Conservation (phyloP, 2,329 filamentous ascomycete genomes). For the Ophiocordyceps camponoti-saundersi region DNA sequence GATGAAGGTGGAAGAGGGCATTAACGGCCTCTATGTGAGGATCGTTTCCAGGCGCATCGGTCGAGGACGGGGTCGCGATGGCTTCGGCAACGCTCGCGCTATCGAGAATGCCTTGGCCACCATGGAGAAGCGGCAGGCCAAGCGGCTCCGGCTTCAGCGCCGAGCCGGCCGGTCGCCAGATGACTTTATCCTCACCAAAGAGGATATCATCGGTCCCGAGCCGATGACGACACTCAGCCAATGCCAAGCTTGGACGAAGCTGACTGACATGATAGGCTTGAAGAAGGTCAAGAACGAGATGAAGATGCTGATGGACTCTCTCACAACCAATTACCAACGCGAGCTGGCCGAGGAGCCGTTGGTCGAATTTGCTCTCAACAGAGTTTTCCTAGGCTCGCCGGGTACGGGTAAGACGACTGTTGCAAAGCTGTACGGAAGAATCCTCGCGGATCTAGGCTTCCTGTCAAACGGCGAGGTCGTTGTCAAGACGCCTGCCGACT, state of each 20-base stretch:
- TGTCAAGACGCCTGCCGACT: slow-evolving; percentile 57
- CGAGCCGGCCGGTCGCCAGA: slow-evolving; percentile 24
- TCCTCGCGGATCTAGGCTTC: slow-evolving; percentile 50
- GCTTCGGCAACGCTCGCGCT: slow-evolving; percentile 58
- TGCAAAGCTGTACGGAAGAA: slow-evolving; percentile 53
- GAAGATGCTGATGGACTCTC: slow-evolving; percentile 37
- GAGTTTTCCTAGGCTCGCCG: slow-evolving; percentile 53
- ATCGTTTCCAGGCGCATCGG: slow-evolving; percentile 47
- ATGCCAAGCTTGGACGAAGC: slow-evolving; percentile 37
- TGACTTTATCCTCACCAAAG: slow-evolving; percentile 41
- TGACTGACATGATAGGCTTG: slow-evolving; percentile 44
- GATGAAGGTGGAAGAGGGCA: slow-evolving; percentile 44
- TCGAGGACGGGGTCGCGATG: slow-evolving; percentile 40
- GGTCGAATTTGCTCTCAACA: slow-evolving; percentile 46
- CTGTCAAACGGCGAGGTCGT: slow-evolving; percentile 56
- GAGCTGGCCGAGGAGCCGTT: slow-evolving; percentile 44
- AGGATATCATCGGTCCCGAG: slow-evolving; percentile 57
- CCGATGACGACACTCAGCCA: slow-evolving; percentile 33
- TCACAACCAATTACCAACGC: slow-evolving; percentile 46
- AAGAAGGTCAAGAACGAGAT: slow-evolving; percentile 44
- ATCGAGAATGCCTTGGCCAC: slow-evolving; percentile 42
- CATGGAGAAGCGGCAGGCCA: slow-evolving; percentile 41
- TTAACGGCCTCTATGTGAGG: slow-evolving; percentile 42
- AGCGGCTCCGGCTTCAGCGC: slow-evolving; percentile 32
- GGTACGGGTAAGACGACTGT: slow-evolving; percentile 67